phyloP scores from a whole-genome alignment of 75 land plant genomes.

The Pinus taeda region DNA sequence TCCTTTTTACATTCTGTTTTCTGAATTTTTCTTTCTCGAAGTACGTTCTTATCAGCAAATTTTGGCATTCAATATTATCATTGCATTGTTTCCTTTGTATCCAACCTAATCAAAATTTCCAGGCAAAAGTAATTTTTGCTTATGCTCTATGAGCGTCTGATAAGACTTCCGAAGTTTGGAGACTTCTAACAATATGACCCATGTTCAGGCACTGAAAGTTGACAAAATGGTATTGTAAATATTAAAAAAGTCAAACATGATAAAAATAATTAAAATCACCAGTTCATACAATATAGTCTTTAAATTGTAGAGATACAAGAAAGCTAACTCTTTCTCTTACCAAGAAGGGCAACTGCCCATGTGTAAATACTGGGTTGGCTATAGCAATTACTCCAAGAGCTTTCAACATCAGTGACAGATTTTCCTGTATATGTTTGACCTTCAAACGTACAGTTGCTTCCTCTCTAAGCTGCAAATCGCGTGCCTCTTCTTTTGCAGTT shows the following conservation, averaged over 20 bases:
- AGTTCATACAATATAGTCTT: neutral
- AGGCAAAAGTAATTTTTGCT: neutral
- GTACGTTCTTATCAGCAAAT: neutral
- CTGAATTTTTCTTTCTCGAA: neutral
- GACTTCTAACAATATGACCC: neutral
- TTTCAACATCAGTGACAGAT: no score
- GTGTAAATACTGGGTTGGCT: no score
- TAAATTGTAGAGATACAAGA: neutral
- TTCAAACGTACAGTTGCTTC: no score
- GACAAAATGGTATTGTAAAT: neutral
- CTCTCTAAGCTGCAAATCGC: no score
- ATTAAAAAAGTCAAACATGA: neutral
- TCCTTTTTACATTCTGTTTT: neutral
- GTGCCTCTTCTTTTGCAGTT: no score
- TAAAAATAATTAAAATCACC: neutral
- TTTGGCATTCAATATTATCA: no score
- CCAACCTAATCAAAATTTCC: neutral
- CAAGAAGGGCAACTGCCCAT: no score
- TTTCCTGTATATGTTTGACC: no score
- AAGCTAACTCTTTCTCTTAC: slow-evolving; percentile 16
- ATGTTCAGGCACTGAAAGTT: no score
- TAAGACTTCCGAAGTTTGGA: neutral
- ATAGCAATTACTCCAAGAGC: no score
- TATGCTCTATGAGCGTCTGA: neutral
- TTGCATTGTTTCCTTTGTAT: neutral